Evolutionary conservation across 306 rosid genomes (phyloP), one percentile per base, ranked within the genome.

Genomic region (Leucaena leucocephala): DNA sequence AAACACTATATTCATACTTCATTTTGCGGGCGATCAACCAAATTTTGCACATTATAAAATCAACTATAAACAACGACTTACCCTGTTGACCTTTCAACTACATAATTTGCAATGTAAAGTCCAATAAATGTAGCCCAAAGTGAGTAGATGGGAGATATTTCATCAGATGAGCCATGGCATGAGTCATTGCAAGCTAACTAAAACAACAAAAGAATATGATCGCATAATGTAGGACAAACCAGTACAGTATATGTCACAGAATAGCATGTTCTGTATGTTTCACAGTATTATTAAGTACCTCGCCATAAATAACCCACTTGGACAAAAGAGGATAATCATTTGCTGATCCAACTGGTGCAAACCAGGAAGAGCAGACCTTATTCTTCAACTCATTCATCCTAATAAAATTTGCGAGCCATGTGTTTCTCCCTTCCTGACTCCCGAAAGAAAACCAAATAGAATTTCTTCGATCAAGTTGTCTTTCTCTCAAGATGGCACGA

Each of bases 71-170:
- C 67, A 38, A 52, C 58, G 38, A 80, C 99, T 87, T 77, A 95
- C 99, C 99, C 99, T 3, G 99, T 93, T 67, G 99, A 95, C 81
- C 98, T 90, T 83, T 93, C 98, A 83, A 95, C 94, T 40, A 93
- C 97, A 80, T 95, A 95, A 83, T 95, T 95, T 62, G 99, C 98
- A 55, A 93, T 95, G 90, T 95, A 95, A 80, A 93, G 94, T 72
- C 99, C 98, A 66, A 95, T 95, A 81, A 95, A 93, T 68, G 98
- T 93, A 68, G 99, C 99, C 99, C 99, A 95, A 8, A 95, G 85
- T 58, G 98, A 95, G 85, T 95, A 95, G 50, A 95, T 91, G 74
- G 99, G 98, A 72, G 99, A 93, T 77, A 93, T 95, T 66, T 86
- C 96, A 83, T 95, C 97, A 0, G 98, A 91, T 14, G 94, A 86